Conservation (phyloP, 2,329 filamentous ascomycete genomes). For the Sclerotinia borealis region DNA sequence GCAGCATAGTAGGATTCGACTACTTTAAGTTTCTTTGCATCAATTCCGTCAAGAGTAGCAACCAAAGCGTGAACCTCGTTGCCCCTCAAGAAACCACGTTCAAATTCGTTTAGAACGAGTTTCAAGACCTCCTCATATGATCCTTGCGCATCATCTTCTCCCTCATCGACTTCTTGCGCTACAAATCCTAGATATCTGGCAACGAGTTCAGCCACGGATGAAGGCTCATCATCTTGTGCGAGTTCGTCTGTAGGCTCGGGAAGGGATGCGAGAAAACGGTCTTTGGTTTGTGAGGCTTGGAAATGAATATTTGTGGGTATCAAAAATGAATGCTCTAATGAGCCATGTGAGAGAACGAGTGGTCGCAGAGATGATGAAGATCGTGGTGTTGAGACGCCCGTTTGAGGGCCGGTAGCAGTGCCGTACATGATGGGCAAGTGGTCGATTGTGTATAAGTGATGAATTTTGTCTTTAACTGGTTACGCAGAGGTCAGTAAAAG, state of each 20-base stretch:
- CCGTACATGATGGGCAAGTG: conserved; percentile 69
- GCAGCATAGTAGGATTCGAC: conserved; percentile 89
- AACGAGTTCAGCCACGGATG: conserved; percentile 85
- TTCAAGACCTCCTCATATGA: conserved; percentile 91
- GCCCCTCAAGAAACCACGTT: conserved; percentile 86
- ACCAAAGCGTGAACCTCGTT: conserved; percentile 95
- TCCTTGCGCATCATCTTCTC: conserved; percentile 81
- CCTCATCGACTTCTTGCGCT: conserved; percentile 82
- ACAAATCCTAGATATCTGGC: conserved; percentile 90
- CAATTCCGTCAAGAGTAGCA: conserved; percentile 80
- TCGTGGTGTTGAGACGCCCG: conserved; percentile 93
- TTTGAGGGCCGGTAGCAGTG: conserved; percentile 76
- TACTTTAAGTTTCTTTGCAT: conserved; percentile 84
- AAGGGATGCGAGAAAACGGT: conserved; percentile 77
- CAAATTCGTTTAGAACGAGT: conserved; percentile 90
- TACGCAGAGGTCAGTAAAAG: conserved; percentile 1
- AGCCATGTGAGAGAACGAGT: conserved; percentile 84
- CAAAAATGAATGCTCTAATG: conserved; percentile 92
- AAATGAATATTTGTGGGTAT: conserved; percentile 94
- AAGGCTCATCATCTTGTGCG: conserved; percentile 98
- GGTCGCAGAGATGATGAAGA: conserved; percentile 89
- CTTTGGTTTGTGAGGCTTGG: conserved; percentile 90
- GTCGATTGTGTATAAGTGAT: neutral
- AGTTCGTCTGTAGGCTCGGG: conserved; percentile 93
- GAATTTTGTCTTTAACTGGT: conserved; percentile 12